phyloP scores from a whole-genome alignment of 495 filamentous ascomycete species.

The Baudoinia panamericana region DNA sequence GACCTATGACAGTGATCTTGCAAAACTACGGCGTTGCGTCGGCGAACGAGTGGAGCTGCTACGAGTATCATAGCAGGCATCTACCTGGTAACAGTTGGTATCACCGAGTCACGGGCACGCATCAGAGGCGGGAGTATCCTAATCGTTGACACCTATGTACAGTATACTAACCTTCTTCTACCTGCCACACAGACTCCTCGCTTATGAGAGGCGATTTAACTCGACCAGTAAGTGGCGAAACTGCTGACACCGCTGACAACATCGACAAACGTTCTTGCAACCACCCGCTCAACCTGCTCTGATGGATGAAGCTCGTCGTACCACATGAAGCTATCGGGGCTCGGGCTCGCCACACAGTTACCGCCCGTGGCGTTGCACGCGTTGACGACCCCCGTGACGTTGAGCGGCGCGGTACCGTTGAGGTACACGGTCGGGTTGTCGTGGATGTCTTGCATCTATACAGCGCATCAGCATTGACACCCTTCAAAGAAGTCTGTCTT shows the following conservation, averaged over 20 bases:
- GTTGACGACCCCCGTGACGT: conserved; percentile 44
- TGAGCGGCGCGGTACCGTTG: conserved; percentile 43
- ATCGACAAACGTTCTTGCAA: conserved; percentile 49
- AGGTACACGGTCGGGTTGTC: conserved; percentile 45
- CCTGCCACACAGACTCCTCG: background rate
- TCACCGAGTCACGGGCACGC: background rate
- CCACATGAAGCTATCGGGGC: conserved; percentile 37
- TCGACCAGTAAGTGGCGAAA: conserved; percentile 44
- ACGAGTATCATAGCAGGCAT: background rate
- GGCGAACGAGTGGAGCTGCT: background rate
- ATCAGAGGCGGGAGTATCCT: background rate
- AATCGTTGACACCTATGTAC: background rate
- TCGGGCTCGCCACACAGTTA: conserved; percentile 22
- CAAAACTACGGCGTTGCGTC: too few species aligned
- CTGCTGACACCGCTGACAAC: conserved; percentile 43
- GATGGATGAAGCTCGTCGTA: conserved; percentile 57
- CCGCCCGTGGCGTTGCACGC: conserved; percentile 37
- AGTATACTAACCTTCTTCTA: background rate
- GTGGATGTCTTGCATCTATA: conserved; percentile 48
- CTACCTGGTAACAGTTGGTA: background rate
- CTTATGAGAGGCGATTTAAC: background rate
- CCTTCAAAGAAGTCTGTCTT: background rate
- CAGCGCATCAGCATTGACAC: background rate
- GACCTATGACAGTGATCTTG: too few species aligned
- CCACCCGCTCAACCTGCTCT: conserved; percentile 39